These are phyloP conservation scores for Kurtzmaniella cleridarum DNA, from an alignment of 805 yeast genomes.

Conservation along the genomic window DNA sequence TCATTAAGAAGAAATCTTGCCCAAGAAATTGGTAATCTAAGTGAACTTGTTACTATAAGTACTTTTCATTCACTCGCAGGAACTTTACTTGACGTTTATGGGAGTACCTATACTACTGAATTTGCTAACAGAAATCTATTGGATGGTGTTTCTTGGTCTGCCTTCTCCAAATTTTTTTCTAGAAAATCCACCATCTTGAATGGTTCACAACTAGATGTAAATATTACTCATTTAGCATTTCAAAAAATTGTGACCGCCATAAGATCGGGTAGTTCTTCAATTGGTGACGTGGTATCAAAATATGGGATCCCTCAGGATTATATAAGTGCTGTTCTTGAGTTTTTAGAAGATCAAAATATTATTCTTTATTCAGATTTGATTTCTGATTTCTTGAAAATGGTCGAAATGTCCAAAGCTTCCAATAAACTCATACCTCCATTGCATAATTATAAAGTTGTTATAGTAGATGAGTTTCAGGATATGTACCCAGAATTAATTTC, in stretches of 20 bases:
- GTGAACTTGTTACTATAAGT: conserved; percentile 34
- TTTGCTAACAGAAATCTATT: conserved; percentile 26
- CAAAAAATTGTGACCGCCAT: conserved; percentile 20
- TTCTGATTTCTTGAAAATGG: conserved; percentile 21
- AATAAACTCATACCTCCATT: conserved; percentile 16
- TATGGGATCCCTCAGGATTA: conserved; percentile 22
- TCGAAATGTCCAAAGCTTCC: conserved; percentile 14
- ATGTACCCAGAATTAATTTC: conserved; percentile 47
- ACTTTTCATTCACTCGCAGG: conserved; percentile 67
- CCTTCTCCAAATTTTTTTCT: conserved; percentile 28
- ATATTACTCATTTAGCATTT: conserved; percentile 17
- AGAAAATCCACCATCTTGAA: conserved; percentile 25
- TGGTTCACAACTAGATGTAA: conserved; percentile 18
- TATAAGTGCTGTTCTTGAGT: conserved; percentile 19
- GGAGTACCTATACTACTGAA: conserved; percentile 9
- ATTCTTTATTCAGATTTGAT: conserved; percentile 32
- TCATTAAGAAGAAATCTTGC: conserved; percentile 32
- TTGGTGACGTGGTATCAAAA: conserved; percentile 18
- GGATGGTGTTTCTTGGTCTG: conserved; percentile 52
- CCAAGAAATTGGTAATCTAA: conserved; percentile 28
- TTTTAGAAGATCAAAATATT: conserved; percentile 28
- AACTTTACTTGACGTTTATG: conserved; percentile 37
- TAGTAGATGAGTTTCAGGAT: conserved; percentile 77
- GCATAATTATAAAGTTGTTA: conserved; percentile 27
- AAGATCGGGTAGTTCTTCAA: conserved; percentile 15